A percentile compares a stretch with the other conserved stretches of the same genome.
These are phyloP conservation scores for Quercus aquifolioides DNA, from an alignment of 306 rosid genomes.

Conservation along the genomic window DNA sequence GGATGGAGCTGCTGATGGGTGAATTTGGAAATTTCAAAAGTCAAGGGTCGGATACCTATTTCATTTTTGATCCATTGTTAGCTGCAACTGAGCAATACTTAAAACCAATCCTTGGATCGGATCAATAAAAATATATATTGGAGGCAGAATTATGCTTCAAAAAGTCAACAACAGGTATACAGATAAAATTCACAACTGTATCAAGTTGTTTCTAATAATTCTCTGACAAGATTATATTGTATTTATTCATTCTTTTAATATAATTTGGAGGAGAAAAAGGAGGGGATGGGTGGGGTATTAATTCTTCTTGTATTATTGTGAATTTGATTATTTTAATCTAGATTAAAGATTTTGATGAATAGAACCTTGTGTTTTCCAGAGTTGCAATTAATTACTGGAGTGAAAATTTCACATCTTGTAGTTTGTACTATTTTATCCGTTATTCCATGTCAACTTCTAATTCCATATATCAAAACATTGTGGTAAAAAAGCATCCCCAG, in stretches of 20 bases:
- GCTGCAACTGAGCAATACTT: slow-evolving; percentile 26
- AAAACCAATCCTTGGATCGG: slow-evolving; percentile 22
- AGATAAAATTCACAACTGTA: slow-evolving; percentile 29
- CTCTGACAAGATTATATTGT: slow-evolving; percentile 29
- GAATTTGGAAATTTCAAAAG: slow-evolving; percentile 24
- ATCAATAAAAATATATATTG: slow-evolving; percentile 16
- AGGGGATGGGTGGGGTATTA: slow-evolving; percentile 1
- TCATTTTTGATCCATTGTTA: slow-evolving; percentile 20
- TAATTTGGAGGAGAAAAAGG: slow-evolving; percentile 15
- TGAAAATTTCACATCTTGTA: slow-evolving; percentile 15
- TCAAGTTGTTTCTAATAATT: slow-evolving; percentile 30
- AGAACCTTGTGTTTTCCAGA: slow-evolving; percentile 17
- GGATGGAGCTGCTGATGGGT: slow-evolving; percentile 41
- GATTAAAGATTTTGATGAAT: not conserved
- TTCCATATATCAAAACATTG: not conserved
- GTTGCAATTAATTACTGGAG: slow-evolving; percentile 20
- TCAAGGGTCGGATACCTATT: slow-evolving; percentile 18
- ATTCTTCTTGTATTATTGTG: slow-evolving; percentile 26
- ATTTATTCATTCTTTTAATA: slow-evolving; percentile 43
- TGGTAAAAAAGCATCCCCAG: not conserved
- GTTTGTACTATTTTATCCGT: not conserved
- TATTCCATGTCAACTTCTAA: not conserved
- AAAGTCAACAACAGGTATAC: slow-evolving; percentile 33
- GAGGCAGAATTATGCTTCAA: slow-evolving; percentile 19
- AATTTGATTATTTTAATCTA: slow-evolving; percentile 21